Percentiles rank a stretch among this genome's conserved stretches.
Conservation (phyloP, 2,329 filamentous ascomycete genomes). For the Paradendryphiella salina region DNA sequence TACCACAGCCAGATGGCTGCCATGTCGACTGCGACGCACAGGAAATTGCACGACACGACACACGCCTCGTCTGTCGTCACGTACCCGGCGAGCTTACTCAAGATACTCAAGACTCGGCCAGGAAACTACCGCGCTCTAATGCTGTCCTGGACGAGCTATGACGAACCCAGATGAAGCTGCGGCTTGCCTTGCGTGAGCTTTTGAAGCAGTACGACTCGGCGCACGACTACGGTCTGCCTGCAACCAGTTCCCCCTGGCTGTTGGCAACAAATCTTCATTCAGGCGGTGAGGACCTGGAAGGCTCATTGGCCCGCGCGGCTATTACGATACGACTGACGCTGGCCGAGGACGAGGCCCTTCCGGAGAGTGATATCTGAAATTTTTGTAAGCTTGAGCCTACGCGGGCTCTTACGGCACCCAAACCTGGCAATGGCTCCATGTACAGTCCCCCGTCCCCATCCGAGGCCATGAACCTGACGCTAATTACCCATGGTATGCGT, state of each 20-base stretch:
- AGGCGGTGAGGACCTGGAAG: constrained; percentile 34
- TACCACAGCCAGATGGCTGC: background rate
- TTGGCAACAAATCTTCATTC: constrained; percentile 19
- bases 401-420: constrained; percentile 6
- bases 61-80: constrained; percentile 11
- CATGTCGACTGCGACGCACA: constrained; percentile 3
- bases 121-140: constrained; percentile 20
- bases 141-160: constrained; percentile 22
- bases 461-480: background rate
- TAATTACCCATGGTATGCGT: too few relatives aligned
- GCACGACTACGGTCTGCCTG: constrained; percentile 30
- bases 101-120: constrained; percentile 5
- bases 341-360: constrained; percentile 12
- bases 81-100: constrained; percentile 10
- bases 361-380: constrained; percentile 15
- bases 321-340: constrained; percentile 16
- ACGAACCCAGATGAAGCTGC: constrained; percentile 24
- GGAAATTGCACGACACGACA: constrained; percentile 6
- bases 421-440: constrained; percentile 2
- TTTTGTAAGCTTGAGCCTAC: constrained; percentile 10
- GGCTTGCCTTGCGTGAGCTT: constrained; percentile 21
- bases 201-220: constrained; percentile 29
- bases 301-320: constrained; percentile 29
- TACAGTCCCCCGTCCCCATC: constrained; percentile 1
- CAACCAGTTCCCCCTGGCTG: constrained; percentile 24